Percentiles rank a stretch among this genome's conserved stretches.
phyloP scores from a whole-genome alignment of 140 eudicot genomes.

The Stevia rebaudiana region DNA sequence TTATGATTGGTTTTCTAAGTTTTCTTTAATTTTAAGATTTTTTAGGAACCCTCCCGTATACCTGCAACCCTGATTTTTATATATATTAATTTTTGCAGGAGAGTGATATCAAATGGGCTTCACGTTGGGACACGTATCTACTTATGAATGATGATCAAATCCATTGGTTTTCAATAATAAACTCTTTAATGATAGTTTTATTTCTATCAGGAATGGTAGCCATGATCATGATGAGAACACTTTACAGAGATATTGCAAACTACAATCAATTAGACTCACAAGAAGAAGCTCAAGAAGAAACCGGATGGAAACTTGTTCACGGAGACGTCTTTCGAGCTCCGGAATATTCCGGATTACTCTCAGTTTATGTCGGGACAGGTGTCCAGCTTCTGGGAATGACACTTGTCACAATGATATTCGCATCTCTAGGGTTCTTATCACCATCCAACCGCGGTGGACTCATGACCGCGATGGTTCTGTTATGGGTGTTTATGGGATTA shows the following conservation, averaged over 20 bases:
- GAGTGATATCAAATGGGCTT: constrained; percentile 86
- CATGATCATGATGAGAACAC: constrained; percentile 94
- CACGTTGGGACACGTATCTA: constrained; percentile 94
- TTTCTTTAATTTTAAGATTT: too few relatives aligned
- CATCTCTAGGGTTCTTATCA: constrained; percentile 43
- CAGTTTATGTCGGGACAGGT: constrained; percentile 42
- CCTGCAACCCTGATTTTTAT: neutral
- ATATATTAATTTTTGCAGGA: constrained; percentile 40
- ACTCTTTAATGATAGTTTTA: constrained; percentile 86
- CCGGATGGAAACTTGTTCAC: constrained; percentile 46
- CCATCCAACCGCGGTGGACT: constrained; percentile 49
- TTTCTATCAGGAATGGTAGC: constrained; percentile 96
- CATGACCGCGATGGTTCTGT: constrained; percentile 43
- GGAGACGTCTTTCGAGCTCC: constrained; percentile 56
- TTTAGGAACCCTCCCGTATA: too few relatives aligned
- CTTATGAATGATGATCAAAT: constrained; percentile 94
- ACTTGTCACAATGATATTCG: constrained; percentile 44
- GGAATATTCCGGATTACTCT: constrained; percentile 24
- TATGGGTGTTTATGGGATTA: constrained; percentile 49
- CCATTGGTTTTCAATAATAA: constrained; percentile 88
- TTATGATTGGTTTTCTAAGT: too few relatives aligned
- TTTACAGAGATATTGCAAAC: constrained; percentile 69
- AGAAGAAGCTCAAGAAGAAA: constrained; percentile 50
- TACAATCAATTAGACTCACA: constrained; percentile 32
- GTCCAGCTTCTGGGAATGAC: constrained; percentile 43